Evolutionary conservation across 192 early-diverging fungal genomes (phyloP).

Genomic region (Backusella parvicylindrica): DNA sequence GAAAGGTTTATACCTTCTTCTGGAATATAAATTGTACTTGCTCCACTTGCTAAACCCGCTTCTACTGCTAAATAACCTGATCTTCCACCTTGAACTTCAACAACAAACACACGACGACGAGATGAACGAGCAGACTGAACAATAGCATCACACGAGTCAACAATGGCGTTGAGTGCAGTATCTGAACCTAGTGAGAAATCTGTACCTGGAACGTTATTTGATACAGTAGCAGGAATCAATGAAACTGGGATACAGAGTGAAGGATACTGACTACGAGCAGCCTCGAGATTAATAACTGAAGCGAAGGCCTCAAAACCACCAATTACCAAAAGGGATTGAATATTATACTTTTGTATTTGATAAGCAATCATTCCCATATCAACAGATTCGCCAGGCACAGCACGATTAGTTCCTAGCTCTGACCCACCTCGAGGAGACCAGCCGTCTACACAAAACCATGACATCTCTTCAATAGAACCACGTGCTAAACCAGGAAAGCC

Average conservation of each 20-base stretch:
- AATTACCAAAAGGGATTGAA: slow-evolving; percentile 84
- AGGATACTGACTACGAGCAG: slow-evolving; percentile 76
- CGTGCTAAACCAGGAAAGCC: slow-evolving; percentile 87
- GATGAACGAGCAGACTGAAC: slow-evolving; percentile 89
- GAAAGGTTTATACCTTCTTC: slow-evolving; percentile 84
- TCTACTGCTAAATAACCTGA: slow-evolving; percentile 89
- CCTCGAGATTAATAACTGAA: slow-evolving; percentile 66
- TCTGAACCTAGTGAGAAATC: slow-evolving; percentile 92
- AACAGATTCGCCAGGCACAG: slow-evolving; percentile 74
- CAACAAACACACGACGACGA: slow-evolving; percentile 90
- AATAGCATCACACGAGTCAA: slow-evolving; percentile 85
- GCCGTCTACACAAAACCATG: slow-evolving; percentile 82
- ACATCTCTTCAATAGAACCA: slow-evolving; percentile 72
- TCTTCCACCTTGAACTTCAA: slow-evolving; percentile 95
- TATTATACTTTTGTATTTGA: slow-evolving; percentile 87
- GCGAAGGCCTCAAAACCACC: slow-evolving; percentile 96
- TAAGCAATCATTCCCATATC: slow-evolving; percentile 83
- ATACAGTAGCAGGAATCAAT: slow-evolving; percentile 90
- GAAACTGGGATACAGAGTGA: slow-evolving; percentile 94
- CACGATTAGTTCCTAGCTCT: slow-evolving; percentile 90
- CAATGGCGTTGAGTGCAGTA: slow-evolving; percentile 92
- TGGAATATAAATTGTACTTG: slow-evolving; percentile 89
- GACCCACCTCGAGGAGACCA: slow-evolving; percentile 92
- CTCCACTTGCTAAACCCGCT: slow-evolving; percentile 79
- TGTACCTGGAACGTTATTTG: slow-evolving; percentile 97